Evolutionary conservation across 805 yeast species (phyloP).

Genomic region (Yarrowia deformans): DNA sequence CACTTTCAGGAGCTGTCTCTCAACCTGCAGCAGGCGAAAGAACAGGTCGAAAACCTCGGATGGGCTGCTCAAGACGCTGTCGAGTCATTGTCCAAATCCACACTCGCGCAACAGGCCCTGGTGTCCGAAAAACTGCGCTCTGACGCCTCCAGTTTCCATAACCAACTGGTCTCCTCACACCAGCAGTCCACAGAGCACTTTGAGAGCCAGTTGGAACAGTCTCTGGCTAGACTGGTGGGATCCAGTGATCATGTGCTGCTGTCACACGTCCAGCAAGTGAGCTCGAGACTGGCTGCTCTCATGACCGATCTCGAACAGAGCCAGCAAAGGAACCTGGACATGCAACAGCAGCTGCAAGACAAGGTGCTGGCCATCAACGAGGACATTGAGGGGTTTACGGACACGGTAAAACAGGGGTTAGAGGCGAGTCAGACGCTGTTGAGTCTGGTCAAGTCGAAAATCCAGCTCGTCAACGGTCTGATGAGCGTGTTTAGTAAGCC

Average conservation of each 20-base stretch:
- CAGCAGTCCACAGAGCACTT: neutral
- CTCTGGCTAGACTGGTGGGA: neutral
- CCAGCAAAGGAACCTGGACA: conserved; percentile 1
- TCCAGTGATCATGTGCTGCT: neutral
- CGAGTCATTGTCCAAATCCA: neutral
- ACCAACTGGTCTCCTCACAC: neutral
- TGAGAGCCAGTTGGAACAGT: neutral
- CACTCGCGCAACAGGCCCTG: neutral
- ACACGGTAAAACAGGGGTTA: conserved; percentile 17
- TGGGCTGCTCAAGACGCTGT: neutral
- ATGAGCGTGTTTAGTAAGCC: conserved; percentile 15
- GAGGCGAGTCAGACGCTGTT: conserved; percentile 22
- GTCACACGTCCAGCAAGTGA: neutral
- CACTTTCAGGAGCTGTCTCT: neutral
- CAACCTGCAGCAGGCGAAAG: neutral
- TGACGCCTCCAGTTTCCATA: neutral
- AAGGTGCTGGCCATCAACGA: conserved; percentile 3
- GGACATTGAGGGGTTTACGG: conserved; percentile 18
- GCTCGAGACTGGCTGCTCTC: neutral
- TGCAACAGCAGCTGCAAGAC: conserved; percentile 7
- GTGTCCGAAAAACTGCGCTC: neutral
- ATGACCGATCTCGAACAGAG: conserved; percentile 2
- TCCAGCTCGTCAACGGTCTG: conserved; percentile 16
- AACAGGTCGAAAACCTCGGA: neutral
- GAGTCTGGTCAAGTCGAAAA: conserved; percentile 1